These are phyloP conservation scores for Glomus cerebriforme DNA, from an alignment of 192 early-diverging fungal species.

Conservation along the genomic window DNA sequence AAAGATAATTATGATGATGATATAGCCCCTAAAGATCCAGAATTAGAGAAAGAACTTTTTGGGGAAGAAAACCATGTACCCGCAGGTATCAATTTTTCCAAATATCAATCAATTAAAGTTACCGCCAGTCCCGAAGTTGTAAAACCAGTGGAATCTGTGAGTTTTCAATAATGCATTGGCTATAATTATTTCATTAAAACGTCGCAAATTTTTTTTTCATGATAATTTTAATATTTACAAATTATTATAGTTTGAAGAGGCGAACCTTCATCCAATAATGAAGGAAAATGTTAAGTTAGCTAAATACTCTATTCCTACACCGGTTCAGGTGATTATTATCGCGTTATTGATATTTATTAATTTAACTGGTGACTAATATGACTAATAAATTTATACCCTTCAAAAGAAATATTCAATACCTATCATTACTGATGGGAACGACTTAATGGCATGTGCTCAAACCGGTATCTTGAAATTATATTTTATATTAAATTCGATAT, in stretches of 20 bases:
- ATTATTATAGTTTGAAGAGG: constrained; percentile 60
- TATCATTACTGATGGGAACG: constrained; percentile 60
- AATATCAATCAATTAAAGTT: constrained; percentile 74
- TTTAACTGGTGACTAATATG: neutral
- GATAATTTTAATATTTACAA: neutral
- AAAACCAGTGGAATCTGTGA: constrained; percentile 50
- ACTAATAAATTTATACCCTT: neutral
- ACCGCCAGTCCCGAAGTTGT: constrained; percentile 60
- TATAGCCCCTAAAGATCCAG: constrained; percentile 59
- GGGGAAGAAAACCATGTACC: constrained; percentile 57
- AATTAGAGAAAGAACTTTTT: constrained; percentile 66
- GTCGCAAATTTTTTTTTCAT: neutral
- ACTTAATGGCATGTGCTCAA: constrained; percentile 88
- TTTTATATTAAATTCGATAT: constrained; percentile 23
- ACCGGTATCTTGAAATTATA: constrained; percentile 59
- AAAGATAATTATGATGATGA: constrained; percentile 56
- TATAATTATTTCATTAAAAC: neutral
- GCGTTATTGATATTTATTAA: neutral
- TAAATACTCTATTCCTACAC: constrained; percentile 69
- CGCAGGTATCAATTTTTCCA: constrained; percentile 78
- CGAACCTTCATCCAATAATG: constrained; percentile 62
- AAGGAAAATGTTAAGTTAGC: constrained; percentile 68
- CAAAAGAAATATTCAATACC: constrained; percentile 60
- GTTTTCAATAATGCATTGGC: neutral
- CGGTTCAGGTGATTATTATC: constrained; percentile 61